Percentiles rank a stretch among this genome's conserved stretches.
phyloP scores from a whole-genome alignment of 164 flowering plant genomes.

The Nymphaea thermarum region DNA sequence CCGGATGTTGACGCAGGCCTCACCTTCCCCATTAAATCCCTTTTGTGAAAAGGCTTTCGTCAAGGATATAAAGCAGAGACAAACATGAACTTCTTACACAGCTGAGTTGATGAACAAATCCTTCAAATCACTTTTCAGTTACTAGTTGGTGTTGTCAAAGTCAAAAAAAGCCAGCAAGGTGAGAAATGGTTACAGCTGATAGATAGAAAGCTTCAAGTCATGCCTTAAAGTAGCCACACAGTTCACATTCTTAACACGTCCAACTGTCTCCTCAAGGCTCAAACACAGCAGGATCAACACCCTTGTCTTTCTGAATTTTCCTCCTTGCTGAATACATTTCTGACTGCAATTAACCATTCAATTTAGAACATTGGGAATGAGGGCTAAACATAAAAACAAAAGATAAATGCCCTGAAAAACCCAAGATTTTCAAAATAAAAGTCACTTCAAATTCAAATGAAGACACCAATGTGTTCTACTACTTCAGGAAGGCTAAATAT shows the following conservation, averaged over 20 bases:
- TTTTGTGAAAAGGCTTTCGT: no score
- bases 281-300: slow-evolving; percentile 50
- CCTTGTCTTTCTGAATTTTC: slow-evolving; percentile 64
- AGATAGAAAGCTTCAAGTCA: neutral
- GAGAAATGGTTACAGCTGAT: neutral
- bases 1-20: slow-evolving; percentile 88
- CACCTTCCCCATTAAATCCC: no score
- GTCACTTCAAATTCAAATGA: no score
- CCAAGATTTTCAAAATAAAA: no score
- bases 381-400: no score
- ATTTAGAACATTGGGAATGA: no score
- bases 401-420: no score
- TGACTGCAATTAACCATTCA: slow-evolving; percentile 7
- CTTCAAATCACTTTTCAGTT: slow-evolving; percentile 41
- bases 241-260: slow-evolving; percentile 18
- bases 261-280: slow-evolving; percentile 33
- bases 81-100: slow-evolving; percentile 15
- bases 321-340: slow-evolving; percentile 49
- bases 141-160: slow-evolving; percentile 34
- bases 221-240: neutral
- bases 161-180: slow-evolving; percentile 28
- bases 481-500: no score
- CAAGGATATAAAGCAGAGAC: no score
- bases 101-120: slow-evolving; percentile 36
- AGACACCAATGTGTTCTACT: no score